Base-by-base conservation (phyloP, 2,329 filamentous ascomycete species). In the Kalmusia sp. region DNA sequence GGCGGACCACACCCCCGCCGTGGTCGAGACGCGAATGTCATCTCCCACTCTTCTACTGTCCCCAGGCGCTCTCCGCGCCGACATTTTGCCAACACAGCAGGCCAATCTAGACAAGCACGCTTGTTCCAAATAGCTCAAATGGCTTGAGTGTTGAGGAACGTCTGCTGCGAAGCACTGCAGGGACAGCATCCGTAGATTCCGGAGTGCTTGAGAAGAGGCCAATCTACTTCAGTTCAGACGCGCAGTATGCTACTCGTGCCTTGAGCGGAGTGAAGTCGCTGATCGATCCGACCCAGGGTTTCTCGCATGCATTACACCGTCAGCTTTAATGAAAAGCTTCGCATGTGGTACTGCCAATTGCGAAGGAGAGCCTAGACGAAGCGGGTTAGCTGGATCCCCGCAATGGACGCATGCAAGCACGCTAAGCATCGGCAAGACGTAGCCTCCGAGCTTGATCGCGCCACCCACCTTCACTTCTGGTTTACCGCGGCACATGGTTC, bases 1-100 rank as follows among this genome's bases (percentile, higher is more conserved):
- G 56, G 50, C 64, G 65, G 64, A 67, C 35, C 63, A 61, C 57
- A 66, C 63, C 62, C n/a, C 65, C 63, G 58, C 64, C 49, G 51
- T 58, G 28, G 63, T 48, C 65, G 58, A 66, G 65, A 65, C 52
- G 58, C 66, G 65, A 61, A 65, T 57, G 52, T 58, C 43, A 21
- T 44, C 6, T 17, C 28, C 41, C 14, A n/a, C n/a, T n/a, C n/a
- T n/a, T n/a, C n/a, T n/a, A n/a, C n/a, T n/a, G n/a, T n/a, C n/a
- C n/a, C n/a, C n/a, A n/a, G n/a, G n/a, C n/a, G n/a, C n/a, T n/a
- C n/a, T n/a, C n/a, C n/a, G n/a, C n/a, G n/a, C n/a, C n/a, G n/a
- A n/a, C n/a, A n/a, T n/a, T 15, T 14, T 28, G 40, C 9, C 17
- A 33, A 21, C 6, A 24, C 21, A 24, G 28, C 28, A n/a, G n/a